phyloP scores from a whole-genome alignment of 1,139 yeast species.

The Pichia sp. region DNA sequence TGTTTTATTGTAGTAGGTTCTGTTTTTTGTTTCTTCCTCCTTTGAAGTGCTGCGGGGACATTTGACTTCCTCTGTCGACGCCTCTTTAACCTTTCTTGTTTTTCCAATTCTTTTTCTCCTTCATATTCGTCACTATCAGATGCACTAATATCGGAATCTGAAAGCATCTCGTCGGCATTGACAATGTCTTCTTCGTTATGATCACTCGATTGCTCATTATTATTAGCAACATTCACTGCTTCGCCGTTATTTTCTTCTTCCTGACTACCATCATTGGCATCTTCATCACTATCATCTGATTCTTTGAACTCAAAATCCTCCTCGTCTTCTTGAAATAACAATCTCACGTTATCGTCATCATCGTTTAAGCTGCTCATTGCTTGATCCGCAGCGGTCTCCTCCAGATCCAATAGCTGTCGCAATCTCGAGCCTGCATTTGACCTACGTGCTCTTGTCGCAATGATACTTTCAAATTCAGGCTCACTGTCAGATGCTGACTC shows the following conservation, averaged over 20 bases:
- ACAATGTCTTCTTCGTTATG: conserved; percentile 27
- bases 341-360: conserved; percentile 66
- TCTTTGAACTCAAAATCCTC: conserved; percentile 68
- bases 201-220: conserved; percentile 1
- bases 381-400: conserved; percentile 36
- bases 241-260: conserved; percentile 12
- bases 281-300: conserved; percentile 18
- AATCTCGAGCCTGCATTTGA: conserved; percentile 88
- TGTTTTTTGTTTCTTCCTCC: conserved; percentile 9
- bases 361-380: conserved; percentile 29
- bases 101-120: conserved; percentile 58
- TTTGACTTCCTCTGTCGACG: conserved; percentile 29
- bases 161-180: conserved; percentile 30
- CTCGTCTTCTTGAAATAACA: conserved; percentile 77
- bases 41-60: conserved; percentile 17
- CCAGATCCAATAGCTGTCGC: conserved; percentile 64
- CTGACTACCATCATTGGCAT: conserved; percentile 19
- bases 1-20: conserved; percentile 1
- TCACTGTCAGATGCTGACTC: conserved; percentile 10
- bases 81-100: conserved; percentile 38
- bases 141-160: conserved; percentile 34
- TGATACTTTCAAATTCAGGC: conserved; percentile 37
- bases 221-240: conserved; percentile 1
- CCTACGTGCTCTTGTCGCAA: conserved; percentile 69
- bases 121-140: conserved; percentile 46